Conservation (phyloP, 495 filamentous ascomycete genomes). For the Trichoderma erinaceum region DNA sequence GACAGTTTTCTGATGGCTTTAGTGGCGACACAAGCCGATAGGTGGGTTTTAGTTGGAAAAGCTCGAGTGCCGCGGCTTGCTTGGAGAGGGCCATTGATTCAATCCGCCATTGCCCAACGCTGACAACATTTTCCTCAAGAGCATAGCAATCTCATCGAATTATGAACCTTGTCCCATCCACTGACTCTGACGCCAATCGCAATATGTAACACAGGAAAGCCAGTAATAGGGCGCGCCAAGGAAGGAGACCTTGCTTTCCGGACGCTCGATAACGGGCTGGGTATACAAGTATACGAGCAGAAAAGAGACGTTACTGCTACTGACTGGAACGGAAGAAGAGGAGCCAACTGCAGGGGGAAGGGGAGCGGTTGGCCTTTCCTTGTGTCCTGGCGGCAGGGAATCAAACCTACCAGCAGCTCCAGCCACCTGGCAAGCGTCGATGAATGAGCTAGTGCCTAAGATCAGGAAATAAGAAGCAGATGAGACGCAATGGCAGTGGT, state of each 20-base stretch:
- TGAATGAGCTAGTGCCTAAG: not conserved
- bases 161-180: not conserved
- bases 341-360: constrained; percentile 2
- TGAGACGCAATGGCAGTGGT: not conserved
- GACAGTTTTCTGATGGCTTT: constrained; percentile 4
- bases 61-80: constrained; percentile 1
- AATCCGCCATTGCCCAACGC: not conserved
- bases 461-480: not conserved
- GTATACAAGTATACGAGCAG: not conserved
- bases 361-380: not conserved
- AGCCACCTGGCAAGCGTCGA: not conserved
- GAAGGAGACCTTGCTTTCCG: not conserved
- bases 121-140: not conserved
- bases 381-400: not conserved
- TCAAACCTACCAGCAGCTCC: not conserved
- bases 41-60: not conserved
- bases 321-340: not conserved
- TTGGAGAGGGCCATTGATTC: not conserved
- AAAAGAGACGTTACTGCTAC: not conserved
- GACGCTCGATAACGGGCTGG: not conserved
- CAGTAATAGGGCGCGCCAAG: not conserved
- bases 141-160: not conserved
- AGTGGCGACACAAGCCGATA: constrained; percentile 11
- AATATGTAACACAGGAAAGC: not conserved
- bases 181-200: not conserved